phyloP scores from a whole-genome alignment of 495 filamentous ascomycete genomes.

The Neurospora sp. region DNA sequence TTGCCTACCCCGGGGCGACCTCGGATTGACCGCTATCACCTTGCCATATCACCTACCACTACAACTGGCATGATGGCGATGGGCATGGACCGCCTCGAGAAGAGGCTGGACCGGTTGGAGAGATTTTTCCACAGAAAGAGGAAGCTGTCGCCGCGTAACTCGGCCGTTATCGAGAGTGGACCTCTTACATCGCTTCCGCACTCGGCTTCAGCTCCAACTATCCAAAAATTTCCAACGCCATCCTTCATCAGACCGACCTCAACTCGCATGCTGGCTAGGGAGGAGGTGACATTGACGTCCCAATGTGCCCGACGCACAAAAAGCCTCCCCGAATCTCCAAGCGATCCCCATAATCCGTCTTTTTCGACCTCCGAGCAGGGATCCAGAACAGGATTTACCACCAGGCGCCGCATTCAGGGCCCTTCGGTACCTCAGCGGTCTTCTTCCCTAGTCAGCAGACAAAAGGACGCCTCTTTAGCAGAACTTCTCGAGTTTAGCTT shows the following conservation, averaged over 20 bases:
- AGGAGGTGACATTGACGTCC: constrained; percentile 20
- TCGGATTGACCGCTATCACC: neutral
- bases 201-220: neutral
- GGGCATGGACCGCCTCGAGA: constrained; percentile 12
- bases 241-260: constrained; percentile 39
- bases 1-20: neutral
- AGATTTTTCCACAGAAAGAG: constrained; percentile 22
- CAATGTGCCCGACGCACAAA: constrained; percentile 21
- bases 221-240: constrained; percentile 30
- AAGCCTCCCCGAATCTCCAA: constrained; percentile 29
- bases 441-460: constrained; percentile 4
- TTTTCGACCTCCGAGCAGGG: neutral
- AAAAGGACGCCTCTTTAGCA: constrained; percentile 2
- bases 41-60: neutral
- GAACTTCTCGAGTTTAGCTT: constrained; percentile 19
- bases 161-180: neutral
- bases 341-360: neutral
- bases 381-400: neutral
- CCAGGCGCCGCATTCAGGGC: neutral
- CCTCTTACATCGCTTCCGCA: neutral
- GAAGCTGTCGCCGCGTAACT: neutral
- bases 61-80: constrained; percentile 11
- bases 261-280: constrained; percentile 34
- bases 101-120: constrained; percentile 22
- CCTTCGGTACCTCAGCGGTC: constrained; percentile 12